These are phyloP conservation scores for Malassezia obtusa DNA, from an alignment of 1,284 basidiomycete species.

Conservation along the genomic window DNA sequence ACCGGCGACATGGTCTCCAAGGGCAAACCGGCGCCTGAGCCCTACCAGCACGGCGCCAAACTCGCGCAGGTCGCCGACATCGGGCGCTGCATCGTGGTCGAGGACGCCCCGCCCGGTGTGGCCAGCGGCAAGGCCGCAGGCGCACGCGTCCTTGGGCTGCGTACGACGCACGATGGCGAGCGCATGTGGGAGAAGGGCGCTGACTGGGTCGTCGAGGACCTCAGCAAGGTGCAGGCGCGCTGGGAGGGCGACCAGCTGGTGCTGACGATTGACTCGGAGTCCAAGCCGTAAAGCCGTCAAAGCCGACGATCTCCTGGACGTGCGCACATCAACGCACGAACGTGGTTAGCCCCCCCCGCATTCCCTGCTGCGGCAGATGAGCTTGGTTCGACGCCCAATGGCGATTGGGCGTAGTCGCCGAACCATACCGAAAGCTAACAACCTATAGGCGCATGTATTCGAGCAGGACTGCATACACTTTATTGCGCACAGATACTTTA, in stretches of 20 bases:
- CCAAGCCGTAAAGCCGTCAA: background rate
- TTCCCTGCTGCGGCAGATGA: background rate
- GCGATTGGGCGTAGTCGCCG: too few species aligned
- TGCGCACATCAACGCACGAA: too few species aligned
- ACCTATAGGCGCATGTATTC: too few species aligned
- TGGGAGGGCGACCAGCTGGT: conserved; percentile 25
- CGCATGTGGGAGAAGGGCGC: conserved; percentile 36
- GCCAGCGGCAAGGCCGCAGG: conserved; percentile 35
- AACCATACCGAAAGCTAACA: too few species aligned
- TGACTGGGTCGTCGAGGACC: conserved; percentile 39
- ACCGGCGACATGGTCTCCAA: conserved; percentile 35
- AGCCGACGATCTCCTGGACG: too few species aligned
- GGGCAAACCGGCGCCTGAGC: conserved; percentile 45
- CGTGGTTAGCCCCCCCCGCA: too few species aligned
- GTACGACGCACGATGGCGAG: conserved; percentile 37
- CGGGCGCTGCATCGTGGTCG: conserved; percentile 38
- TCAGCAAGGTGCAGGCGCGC: conserved; percentile 29
- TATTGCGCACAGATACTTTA: too few species aligned
- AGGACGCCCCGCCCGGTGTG: conserved; percentile 45
- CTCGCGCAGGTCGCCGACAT: conserved; percentile 22
- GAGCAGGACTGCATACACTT: too few species aligned
- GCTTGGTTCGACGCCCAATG: too few species aligned
- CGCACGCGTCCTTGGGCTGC: conserved; percentile 34
- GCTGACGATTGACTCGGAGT: conserved; percentile 10
- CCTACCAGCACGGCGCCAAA: conserved; percentile 39